Conservation (phyloP, 2,329 filamentous ascomycete genomes). For the Colletotrichum kahawae region DNA sequence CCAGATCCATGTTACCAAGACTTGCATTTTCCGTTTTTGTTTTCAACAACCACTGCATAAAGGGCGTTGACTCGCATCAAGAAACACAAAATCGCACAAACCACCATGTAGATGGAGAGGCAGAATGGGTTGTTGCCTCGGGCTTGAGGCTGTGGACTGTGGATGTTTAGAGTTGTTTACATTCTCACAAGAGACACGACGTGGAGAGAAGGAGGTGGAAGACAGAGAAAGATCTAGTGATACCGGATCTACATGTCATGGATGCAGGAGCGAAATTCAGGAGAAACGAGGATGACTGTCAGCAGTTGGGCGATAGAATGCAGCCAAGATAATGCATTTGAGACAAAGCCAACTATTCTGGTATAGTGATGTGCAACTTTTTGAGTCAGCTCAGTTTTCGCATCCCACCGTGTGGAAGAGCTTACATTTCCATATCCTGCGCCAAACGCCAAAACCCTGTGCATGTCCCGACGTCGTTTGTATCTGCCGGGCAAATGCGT, state of each 20-base stretch:
- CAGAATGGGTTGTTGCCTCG: background rate
- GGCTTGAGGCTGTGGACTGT: background rate
- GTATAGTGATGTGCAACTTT: background rate
- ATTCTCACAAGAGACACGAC: slow-evolving; percentile 12
- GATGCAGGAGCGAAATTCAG: slow-evolving; percentile 9
- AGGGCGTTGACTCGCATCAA: slow-evolving; percentile 20
- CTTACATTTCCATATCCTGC: slow-evolving; percentile 1
- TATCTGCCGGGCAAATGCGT: background rate
- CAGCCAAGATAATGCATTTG: slow-evolving; percentile 14
- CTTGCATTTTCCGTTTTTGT: slow-evolving; percentile 20
- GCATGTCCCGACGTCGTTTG: background rate
- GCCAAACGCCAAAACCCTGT: slow-evolving; percentile 5
- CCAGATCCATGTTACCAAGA: slow-evolving; percentile 17
- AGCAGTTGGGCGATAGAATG: slow-evolving; percentile 5
- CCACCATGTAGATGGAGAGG: slow-evolving; percentile 11
- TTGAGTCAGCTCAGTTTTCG: background rate
- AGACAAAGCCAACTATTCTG: background rate
- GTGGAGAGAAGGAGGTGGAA: background rate
- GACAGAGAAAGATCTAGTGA: background rate
- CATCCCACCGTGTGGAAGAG: background rate
- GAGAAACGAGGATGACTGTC: slow-evolving; percentile 8
- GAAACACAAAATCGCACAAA: slow-evolving; percentile 19
- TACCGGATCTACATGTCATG: slow-evolving; percentile 9
- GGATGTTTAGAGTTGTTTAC: slow-evolving; percentile 1
- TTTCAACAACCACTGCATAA: slow-evolving; percentile 17